phyloP scores from a whole-genome alignment of 2,329 filamentous ascomycete species.

The Calonectria pseudoreteaudii region DNA sequence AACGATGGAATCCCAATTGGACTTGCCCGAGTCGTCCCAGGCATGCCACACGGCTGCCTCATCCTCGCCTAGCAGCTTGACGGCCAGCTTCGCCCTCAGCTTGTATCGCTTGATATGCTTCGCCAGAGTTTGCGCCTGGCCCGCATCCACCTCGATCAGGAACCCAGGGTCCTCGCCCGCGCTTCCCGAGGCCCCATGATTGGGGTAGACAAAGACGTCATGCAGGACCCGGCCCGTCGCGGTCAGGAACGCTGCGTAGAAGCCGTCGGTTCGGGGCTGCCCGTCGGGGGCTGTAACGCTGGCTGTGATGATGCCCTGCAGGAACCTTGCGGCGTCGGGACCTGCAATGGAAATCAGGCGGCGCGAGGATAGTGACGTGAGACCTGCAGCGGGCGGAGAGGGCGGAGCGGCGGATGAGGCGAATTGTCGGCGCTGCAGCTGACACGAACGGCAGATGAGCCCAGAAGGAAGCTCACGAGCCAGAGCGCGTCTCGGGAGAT shows the following conservation, averaged over 20 bases:
- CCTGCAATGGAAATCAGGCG: constrained; percentile 84
- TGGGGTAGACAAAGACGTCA: constrained; percentile 90
- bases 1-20: constrained; percentile 36
- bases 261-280: constrained; percentile 59
- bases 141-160: constrained; percentile 85
- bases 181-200: constrained; percentile 48
- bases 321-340: constrained; percentile 82
- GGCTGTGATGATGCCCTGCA: constrained; percentile 88
- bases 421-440: constrained; percentile 48
- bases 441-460: constrained; percentile 47
- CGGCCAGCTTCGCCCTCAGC: constrained; percentile 80
- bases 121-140: constrained; percentile 70
- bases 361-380: constrained; percentile 75
- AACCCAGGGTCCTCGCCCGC: constrained; percentile 53
- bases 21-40: constrained; percentile 69
- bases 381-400: constrained; percentile 58
- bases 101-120: constrained; percentile 88
- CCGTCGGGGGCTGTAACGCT: constrained; percentile 53
- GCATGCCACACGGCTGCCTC: constrained; percentile 78
- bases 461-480: constrained; percentile 28
- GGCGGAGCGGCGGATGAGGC: constrained; percentile 48
- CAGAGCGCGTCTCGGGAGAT: constrained; percentile 39
- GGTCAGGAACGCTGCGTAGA: constrained; percentile 88
- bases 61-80: constrained; percentile 73
- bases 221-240: constrained; percentile 86